These are phyloP conservation scores for Austroboletus eburneus DNA, from an alignment of 768 basidiomycete species.

Conservation along the genomic window DNA sequence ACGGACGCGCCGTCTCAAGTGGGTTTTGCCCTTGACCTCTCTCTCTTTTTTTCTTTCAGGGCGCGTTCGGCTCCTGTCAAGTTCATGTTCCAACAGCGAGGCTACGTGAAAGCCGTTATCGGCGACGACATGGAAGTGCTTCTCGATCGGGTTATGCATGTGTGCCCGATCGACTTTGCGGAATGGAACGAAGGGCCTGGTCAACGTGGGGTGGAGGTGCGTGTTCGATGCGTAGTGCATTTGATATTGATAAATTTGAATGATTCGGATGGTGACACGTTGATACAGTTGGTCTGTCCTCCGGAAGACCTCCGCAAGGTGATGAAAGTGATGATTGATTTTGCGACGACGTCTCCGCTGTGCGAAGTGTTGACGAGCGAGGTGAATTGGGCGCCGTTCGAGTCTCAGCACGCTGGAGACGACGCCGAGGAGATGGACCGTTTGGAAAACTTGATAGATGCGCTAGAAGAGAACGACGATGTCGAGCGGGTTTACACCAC, in stretches of 20 bases:
- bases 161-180: constrained; percentile 46
- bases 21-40: background rate
- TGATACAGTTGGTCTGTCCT: constrained; percentile 42
- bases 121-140: constrained; percentile 33
- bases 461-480: constrained; percentile 55
- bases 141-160: constrained; percentile 38
- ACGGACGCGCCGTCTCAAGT: background rate
- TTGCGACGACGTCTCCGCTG: constrained; percentile 23
- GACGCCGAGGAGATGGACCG: constrained; percentile 34
- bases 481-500: constrained; percentile 58
- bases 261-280: constrained; percentile 2
- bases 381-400: constrained; percentile 51
- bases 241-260: background rate
- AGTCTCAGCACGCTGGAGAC: constrained; percentile 33
- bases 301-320: constrained; percentile 38
- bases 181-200: constrained; percentile 31
- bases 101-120: constrained; percentile 45
- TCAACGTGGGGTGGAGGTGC: constrained; percentile 34
- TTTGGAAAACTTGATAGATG: constrained; percentile 44
- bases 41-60: constrained; percentile 31
- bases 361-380: constrained; percentile 46
- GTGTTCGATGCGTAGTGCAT: constrained; percentile 24
- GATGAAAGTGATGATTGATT: constrained; percentile 30
- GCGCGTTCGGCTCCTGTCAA: constrained; percentile 60
- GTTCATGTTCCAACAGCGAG: constrained; percentile 59